phyloP scores from a whole-genome alignment of 306 rosid species.

The Quercus bicolor region DNA sequence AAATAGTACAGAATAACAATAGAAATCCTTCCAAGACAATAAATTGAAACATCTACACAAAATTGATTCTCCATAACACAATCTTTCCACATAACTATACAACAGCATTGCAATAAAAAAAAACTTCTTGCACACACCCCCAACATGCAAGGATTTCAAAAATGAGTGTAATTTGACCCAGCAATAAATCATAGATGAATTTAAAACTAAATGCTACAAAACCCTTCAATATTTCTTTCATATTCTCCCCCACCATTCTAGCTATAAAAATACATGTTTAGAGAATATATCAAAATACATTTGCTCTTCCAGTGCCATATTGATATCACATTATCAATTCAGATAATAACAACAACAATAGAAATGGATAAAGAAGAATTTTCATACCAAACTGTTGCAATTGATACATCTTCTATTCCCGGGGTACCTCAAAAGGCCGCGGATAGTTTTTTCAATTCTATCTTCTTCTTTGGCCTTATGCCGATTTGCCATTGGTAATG shows the following conservation, averaged over 20 bases:
- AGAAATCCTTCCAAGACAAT: too few species aligned
- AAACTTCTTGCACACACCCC: background rate
- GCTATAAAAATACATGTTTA: background rate
- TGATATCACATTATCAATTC: background rate
- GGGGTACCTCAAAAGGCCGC: slow-evolving; percentile 67
- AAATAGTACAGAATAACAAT: too few species aligned
- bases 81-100: background rate
- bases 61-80: background rate
- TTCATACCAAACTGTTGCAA: slow-evolving; percentile 76
- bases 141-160: background rate
- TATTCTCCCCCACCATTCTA: background rate
- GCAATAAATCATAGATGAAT: background rate
- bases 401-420: slow-evolving; percentile 84
- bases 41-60: background rate
- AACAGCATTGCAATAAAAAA: background rate
- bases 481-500: slow-evolving; percentile 46
- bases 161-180: background rate
- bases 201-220: background rate
- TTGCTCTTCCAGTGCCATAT: background rate
- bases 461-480: slow-evolving; percentile 58
- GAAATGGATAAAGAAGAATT: background rate
- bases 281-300: background rate
- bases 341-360: background rate
- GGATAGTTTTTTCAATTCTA: slow-evolving; percentile 53
- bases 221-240: background rate